phyloP scores from a whole-genome alignment of 2,329 filamentous ascomycete genomes.

The Ophiosphaerella herpotricha region DNA sequence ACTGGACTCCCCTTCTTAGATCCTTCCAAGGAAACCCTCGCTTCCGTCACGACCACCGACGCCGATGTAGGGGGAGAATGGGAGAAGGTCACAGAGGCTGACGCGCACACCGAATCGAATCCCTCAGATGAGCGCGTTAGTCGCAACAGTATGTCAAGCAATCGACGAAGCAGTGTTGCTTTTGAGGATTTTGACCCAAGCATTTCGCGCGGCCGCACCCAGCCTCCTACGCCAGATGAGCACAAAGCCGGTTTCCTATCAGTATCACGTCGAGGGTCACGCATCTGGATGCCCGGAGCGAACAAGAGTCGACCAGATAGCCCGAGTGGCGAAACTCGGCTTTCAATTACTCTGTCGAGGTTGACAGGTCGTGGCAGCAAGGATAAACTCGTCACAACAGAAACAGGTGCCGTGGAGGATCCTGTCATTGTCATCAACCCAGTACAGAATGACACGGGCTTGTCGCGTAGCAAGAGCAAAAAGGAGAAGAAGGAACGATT shows the following conservation, averaged over 20 bases:
- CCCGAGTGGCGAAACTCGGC: conserved; percentile 46
- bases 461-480: conserved; percentile 36
- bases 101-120: conserved; percentile 18
- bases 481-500: conserved; percentile 41
- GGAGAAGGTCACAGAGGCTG: conserved; percentile 23
- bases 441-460: conserved; percentile 19
- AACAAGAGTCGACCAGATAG: conserved; percentile 50
- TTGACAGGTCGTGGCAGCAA: conserved; percentile 50
- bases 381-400: conserved; percentile 42
- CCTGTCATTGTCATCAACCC: conserved; percentile 35
- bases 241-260: conserved; percentile 39
- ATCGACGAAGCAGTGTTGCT: conserved; percentile 46
- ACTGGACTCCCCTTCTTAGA: conserved; percentile 21
- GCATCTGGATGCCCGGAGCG: conserved; percentile 34
- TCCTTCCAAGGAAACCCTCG: conserved; percentile 38
- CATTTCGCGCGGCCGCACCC: conserved; percentile 35
- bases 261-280: conserved; percentile 39
- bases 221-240: conserved; percentile 53
- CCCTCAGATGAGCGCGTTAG: conserved; percentile 31
- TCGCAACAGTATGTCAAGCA: conserved; percentile 44
- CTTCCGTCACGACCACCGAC: conserved; percentile 21
- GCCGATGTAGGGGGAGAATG: conserved; percentile 26
- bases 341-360: conserved; percentile 49
- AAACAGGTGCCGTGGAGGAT: conserved; percentile 25
- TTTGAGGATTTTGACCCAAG: conserved; percentile 46